Percentiles rank a stretch among this genome's conserved stretches.
Conservation (phyloP, 2,329 filamentous ascomycete genomes). For the Fusarium anthophilum region DNA sequence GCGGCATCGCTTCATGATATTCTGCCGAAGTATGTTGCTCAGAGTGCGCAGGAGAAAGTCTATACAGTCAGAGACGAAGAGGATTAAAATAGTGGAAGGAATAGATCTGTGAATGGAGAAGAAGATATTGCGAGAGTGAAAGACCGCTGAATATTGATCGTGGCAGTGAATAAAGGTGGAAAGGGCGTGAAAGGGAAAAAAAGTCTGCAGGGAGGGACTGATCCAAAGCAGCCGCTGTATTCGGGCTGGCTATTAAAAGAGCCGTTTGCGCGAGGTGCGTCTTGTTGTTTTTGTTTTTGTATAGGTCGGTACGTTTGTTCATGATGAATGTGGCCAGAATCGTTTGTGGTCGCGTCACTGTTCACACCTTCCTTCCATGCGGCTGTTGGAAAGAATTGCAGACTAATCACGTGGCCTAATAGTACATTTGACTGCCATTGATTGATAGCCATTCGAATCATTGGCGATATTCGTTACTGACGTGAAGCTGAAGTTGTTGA, state of each 20-base stretch:
- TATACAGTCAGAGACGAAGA: not conserved
- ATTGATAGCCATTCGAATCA: not conserved
- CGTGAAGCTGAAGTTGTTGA: not conserved
- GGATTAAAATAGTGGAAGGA: not conserved
- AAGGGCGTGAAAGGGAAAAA: not conserved
- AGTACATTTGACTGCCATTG: not conserved
- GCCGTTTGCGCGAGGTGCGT: not conserved
- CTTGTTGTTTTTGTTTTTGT: not conserved
- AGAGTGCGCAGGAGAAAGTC: not conserved
- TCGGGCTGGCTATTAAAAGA: not conserved
- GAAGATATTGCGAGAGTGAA: not conserved
- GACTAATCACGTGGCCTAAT: not conserved
- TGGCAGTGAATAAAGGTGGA: not conserved
- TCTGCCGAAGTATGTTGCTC: not conserved
- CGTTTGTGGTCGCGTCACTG: not conserved
- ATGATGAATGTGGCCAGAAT: not conserved
- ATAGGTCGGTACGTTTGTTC: not conserved
- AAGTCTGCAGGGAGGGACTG: not conserved
- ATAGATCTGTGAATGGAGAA: not conserved
- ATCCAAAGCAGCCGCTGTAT: not conserved
- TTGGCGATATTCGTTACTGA: not conserved
- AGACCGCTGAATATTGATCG: not conserved
- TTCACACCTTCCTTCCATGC: not conserved
- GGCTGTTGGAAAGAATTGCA: not conserved
- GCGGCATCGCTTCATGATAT: slow-evolving; percentile 41